Evolutionary conservation across 495 filamentous ascomycete genomes (phyloP).

Genomic region (Platismatia glauca): DNA sequence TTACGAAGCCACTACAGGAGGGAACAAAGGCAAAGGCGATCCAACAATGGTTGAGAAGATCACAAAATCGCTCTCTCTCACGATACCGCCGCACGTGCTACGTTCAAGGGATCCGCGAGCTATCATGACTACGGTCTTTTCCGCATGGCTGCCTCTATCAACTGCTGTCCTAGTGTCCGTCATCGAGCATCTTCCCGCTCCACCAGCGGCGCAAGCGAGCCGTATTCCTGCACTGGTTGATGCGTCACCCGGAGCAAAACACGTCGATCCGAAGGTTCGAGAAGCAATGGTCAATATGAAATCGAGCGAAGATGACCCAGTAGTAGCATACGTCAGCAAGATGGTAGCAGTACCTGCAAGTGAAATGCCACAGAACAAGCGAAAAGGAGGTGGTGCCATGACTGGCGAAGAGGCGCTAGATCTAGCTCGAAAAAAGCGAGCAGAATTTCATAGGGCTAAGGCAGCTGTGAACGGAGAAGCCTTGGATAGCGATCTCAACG

Average conservation of each 20-base stretch:
- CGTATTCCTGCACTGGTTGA: slow-evolving; percentile 71
- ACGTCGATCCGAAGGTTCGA: slow-evolving; percentile 57
- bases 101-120: slow-evolving; percentile 76
- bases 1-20: slow-evolving; percentile 81
- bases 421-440: slow-evolving; percentile 75
- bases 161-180: slow-evolving; percentile 88
- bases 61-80: slow-evolving; percentile 80
- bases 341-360: slow-evolving; percentile 93
- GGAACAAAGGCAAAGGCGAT: slow-evolving; percentile 75
- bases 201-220: slow-evolving; percentile 70
- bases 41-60: slow-evolving; percentile 82
- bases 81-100: slow-evolving; percentile 70
- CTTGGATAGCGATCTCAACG: slow-evolving; percentile 32
- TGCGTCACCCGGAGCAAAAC: slow-evolving; percentile 66
- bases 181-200: slow-evolving; percentile 85
- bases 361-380: slow-evolving; percentile 73
- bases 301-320: slow-evolving; percentile 55
- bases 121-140: slow-evolving; percentile 76
- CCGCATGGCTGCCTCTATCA: slow-evolving; percentile 85
- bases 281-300: slow-evolving; percentile 77
- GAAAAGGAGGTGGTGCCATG: slow-evolving; percentile 54
- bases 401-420: slow-evolving; percentile 86
- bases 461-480: slow-evolving; percentile 42
- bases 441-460: slow-evolving; percentile 72
- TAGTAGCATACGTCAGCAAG: slow-evolving; percentile 95